Evolutionary conservation across 2,329 filamentous ascomycete genomes (phyloP).

Genomic region (Trichophyton verrucosum): DNA sequence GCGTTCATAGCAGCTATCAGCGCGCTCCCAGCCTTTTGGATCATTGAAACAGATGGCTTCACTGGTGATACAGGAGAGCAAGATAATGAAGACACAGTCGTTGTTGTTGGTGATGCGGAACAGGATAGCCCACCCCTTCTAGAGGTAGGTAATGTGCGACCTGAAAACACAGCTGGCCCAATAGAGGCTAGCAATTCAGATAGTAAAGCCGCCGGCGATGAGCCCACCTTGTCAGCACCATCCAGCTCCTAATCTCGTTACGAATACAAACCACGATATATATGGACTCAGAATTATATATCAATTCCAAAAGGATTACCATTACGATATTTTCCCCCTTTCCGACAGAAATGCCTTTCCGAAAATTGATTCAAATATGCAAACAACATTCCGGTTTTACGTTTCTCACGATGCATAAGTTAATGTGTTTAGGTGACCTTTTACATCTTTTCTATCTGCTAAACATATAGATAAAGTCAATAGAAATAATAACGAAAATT

Average conservation of each 20-base stretch:
- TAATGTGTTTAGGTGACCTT: not conserved
- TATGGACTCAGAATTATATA: not conserved
- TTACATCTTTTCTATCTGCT: not conserved
- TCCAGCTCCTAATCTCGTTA: not conserved
- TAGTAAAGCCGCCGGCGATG: not conserved
- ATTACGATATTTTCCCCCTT: not conserved
- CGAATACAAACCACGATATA: not conserved
- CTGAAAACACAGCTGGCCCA: not conserved
- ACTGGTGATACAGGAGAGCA: slow-evolving; percentile 22
- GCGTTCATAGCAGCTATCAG: slow-evolving; percentile 51
- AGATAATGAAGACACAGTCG: slow-evolving; percentile 19
- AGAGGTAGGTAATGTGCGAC: not conserved
- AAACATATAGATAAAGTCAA: not conserved
- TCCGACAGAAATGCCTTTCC: not conserved
- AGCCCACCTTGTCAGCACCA: not conserved
- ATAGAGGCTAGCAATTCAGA: not conserved
- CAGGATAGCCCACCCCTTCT: not conserved
- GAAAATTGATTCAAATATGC: not conserved
- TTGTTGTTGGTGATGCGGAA: not conserved
- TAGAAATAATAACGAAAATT: not conserved
- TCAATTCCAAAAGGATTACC: not conserved
- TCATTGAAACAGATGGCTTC: slow-evolving; percentile 62
- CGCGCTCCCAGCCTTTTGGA: slow-evolving; percentile 58
- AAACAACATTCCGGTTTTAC: not conserved
- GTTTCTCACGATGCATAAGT: not conserved